Percentiles rank a stretch among this genome's conserved stretches.
phyloP scores from a whole-genome alignment of 257 asterid species.

The Solanum tarijense region DNA sequence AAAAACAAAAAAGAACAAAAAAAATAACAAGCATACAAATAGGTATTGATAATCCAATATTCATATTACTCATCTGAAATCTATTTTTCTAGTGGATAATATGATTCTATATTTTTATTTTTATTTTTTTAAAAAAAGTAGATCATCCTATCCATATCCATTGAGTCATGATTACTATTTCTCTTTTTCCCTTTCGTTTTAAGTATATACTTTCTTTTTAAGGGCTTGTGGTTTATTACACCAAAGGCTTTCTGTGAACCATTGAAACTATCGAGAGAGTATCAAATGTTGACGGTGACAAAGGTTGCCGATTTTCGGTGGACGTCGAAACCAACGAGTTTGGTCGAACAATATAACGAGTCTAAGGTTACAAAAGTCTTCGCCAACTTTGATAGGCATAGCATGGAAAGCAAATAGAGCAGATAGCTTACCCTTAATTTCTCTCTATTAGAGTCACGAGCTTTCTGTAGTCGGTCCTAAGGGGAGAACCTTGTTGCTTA shows the following conservation, averaged over 20 bases:
- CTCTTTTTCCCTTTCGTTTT: not conserved
- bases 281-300: no score
- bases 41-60: not conserved
- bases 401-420: no score
- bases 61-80: not conserved
- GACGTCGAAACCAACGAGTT: accelerated
- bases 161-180: no score
- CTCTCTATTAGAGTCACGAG: no score
- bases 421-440: no score
- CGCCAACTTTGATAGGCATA: no score
- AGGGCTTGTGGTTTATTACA: not conserved
- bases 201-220: not conserved
- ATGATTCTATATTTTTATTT: no score
- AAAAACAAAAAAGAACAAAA: not conserved
- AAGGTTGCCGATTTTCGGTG: not conserved
- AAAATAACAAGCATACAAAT: not conserved
- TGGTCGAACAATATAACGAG: not conserved
- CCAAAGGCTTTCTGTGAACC: no score
- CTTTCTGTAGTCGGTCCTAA: no score
- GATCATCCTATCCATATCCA: not conserved
- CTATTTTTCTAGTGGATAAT: not conserved
- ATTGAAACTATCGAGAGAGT: no score
- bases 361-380: no score
- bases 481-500: no score
- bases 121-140: not conserved